These are phyloP conservation scores for Botryotinia narcissicola DNA, from an alignment of 2,329 filamentous ascomycete species.

Conservation along the genomic window DNA sequence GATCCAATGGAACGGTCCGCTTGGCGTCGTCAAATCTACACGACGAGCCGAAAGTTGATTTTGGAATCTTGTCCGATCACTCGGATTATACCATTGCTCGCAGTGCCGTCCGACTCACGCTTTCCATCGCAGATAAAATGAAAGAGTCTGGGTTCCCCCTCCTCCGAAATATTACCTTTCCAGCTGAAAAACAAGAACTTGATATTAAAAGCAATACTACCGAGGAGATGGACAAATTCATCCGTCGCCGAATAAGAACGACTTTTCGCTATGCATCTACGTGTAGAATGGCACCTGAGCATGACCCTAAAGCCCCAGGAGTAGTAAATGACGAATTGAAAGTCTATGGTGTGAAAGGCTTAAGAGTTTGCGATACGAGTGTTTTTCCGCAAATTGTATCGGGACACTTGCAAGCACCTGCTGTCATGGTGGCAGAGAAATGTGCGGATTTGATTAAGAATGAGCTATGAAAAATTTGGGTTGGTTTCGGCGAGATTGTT, in stretches of 20 bases:
- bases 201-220: neutral
- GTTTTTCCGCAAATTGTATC: constrained; percentile 31
- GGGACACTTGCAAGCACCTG: constrained; percentile 29
- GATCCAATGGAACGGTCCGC: constrained; percentile 20
- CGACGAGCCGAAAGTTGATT: constrained; percentile 21
- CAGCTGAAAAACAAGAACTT: neutral
- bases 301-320: constrained; percentile 36
- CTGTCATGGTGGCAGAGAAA: constrained; percentile 34
- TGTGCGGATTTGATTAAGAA: constrained; percentile 20
- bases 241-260: neutral
- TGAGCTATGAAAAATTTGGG: too few relatives aligned
- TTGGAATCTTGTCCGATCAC: constrained; percentile 20
- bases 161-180: constrained; percentile 28
- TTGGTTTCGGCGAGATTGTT: neutral
- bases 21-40: constrained; percentile 18
- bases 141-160: constrained; percentile 11
- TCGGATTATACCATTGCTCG: constrained; percentile 12
- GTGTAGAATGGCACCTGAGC: neutral
- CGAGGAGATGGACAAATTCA: constrained; percentile 10
- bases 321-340: constrained; percentile 32
- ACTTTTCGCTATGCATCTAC: neutral
- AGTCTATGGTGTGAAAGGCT: constrained; percentile 31
- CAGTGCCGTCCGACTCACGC: constrained; percentile 15
- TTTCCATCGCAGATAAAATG: constrained; percentile 19
- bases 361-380: constrained; percentile 33